phyloP scores from a whole-genome alignment of 768 basidiomycete species.

The Rhodotorula paludigena region DNA sequence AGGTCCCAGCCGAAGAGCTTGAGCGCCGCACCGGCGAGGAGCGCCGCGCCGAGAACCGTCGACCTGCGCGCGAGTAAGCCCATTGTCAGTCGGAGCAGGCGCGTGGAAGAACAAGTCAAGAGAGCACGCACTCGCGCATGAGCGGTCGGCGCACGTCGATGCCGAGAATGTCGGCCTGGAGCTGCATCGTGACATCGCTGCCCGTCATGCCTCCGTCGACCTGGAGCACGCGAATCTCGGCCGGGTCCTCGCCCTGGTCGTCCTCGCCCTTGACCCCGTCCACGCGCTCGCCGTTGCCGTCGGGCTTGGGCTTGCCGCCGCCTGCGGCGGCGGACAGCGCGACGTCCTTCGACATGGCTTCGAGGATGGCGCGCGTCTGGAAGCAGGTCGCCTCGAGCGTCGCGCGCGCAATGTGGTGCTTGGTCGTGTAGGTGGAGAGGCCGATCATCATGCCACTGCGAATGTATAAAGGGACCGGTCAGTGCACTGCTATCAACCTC shows the following conservation, averaged over 20 bases:
- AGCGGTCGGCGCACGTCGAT: constrained; percentile 86
- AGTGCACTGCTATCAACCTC: not conserved
- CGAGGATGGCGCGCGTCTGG: constrained; percentile 90
- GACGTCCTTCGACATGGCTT: constrained; percentile 92
- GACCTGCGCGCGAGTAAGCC: constrained; percentile 56
- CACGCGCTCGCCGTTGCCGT: constrained; percentile 70
- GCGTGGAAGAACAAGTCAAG: not conserved
- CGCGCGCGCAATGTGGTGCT: constrained; percentile 81
- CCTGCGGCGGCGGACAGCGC: constrained; percentile 43
- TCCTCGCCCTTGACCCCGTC: constrained; percentile 72
- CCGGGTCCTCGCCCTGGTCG: constrained; percentile 57
- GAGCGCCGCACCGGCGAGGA: constrained; percentile 85
- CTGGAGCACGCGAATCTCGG: constrained; percentile 67
- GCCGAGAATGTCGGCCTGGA: constrained; percentile 83
- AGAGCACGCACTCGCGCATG: constrained; percentile 82
- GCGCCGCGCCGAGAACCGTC: constrained; percentile 89
- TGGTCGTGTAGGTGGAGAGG: constrained; percentile 77
- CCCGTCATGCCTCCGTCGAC: constrained; percentile 99
- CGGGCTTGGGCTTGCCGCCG: constrained; percentile 44
- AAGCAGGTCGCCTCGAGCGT: constrained; percentile 93
- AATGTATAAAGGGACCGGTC: too few relatives aligned
- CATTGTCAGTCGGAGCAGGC: not conserved
- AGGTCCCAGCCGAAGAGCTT: constrained; percentile 89
- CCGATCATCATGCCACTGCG: constrained; percentile 69
- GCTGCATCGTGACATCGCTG: constrained; percentile 77